Base-by-base conservation (phyloP, 2,329 filamentous ascomycete genomes). In the Fusarium sp. region DNA sequence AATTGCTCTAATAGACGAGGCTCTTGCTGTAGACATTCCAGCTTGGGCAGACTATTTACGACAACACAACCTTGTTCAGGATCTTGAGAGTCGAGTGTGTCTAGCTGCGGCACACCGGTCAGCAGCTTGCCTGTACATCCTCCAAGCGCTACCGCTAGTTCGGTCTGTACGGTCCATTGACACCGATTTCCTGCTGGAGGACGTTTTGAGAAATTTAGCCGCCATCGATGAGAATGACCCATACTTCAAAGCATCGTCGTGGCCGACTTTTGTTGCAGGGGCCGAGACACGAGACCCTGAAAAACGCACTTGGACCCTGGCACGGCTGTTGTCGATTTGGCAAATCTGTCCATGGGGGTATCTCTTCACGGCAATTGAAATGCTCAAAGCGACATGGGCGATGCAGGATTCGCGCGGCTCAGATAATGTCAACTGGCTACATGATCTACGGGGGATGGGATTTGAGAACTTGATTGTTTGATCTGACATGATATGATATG, bases 201-300 rank as follows among this genome's bases (percentile, higher is more conserved):
- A 88, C 39, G 87, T 89, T 42, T 80, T 90, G 5, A 74, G 80
- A n/a, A 85, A 89, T 66, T 81, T 90, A 31, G 85, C 84, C 11
- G 81, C 83, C 60, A 84, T 90, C 41, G 82, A 82, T 35, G 83
- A 84, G 26, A 79, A 82, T 6, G 87, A 89, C 74, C 84, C 85
- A 12, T 83, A 89, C 47, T 90, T 89, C 82, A 90, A 90, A 77
- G 89, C 87, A 13, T 89, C 88, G 6, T 86, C 86, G n/a, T 90
- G 88, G 88, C 88, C 89, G 3, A 83, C 88, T 1, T 90, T 90
- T 71, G 84, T 90, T 36, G 87, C 87, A 6, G 89, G 89, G 3
- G 88, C 88, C 0, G 88, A 90, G 74, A 86, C 87, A 7, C 83
- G 83, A 47, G 84, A 87, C 60, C 79, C 81, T 0, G 80, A 82